These are phyloP conservation scores for Pseudisothecium myosuroides DNA, from an alignment of 225 moss, liverwort and hornwort genomes.

Conservation along the genomic window DNA sequence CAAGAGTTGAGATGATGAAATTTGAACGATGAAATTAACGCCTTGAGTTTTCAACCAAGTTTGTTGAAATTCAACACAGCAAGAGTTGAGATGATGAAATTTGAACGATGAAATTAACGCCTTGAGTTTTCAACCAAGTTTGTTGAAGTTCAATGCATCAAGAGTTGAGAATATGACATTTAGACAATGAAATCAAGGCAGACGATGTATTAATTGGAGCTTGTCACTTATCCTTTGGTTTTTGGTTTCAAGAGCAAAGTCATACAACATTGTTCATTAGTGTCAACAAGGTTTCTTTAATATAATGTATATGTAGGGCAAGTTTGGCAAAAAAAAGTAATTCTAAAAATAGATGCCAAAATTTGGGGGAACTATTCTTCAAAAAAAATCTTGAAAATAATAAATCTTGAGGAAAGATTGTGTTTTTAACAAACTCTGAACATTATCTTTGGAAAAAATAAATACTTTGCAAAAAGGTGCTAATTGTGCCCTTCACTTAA, in stretches of 20 bases:
- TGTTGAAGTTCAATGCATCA: neutral
- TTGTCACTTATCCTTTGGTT: neutral
- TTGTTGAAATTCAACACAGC: no score
- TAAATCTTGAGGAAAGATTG: neutral
- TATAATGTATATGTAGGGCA: neutral
- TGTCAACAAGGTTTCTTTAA: neutral
- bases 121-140: neutral
- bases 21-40: no score
- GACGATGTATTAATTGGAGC: neutral
- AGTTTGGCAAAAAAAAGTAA: accelerated
- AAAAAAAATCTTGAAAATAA: neutral
- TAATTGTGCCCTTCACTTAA: neutral
- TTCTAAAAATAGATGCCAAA: neutral
- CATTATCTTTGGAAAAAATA: neutral
- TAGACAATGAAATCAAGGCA: neutral
- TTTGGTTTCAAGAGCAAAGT: neutral
- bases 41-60: no score
- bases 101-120: no score
- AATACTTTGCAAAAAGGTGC: accelerated
- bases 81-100: no score
- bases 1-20: no score
- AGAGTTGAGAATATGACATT: neutral
- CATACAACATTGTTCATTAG: neutral
- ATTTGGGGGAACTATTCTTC: neutral
- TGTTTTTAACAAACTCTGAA: neutral